Evolutionary conservation across 2,329 filamentous ascomycete genomes (phyloP).

Genomic region (Beauveria rudraprayagi): DNA sequence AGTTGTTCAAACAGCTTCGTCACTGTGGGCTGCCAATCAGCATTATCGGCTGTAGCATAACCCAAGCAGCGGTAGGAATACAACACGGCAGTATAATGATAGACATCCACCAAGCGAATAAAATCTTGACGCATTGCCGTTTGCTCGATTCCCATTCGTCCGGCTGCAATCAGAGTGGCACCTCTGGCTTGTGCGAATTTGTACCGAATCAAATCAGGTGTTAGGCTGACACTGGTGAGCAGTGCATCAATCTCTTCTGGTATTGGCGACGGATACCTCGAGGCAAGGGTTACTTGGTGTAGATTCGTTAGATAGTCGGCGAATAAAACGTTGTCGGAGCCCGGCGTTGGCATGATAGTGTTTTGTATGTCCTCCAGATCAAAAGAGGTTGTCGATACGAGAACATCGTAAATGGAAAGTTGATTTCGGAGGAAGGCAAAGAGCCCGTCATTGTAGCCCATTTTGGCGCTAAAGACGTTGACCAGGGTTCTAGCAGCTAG

Average conservation of each 20-base stretch:
- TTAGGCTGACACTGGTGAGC: conserved; percentile 2
- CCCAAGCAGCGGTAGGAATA: conserved; percentile 22
- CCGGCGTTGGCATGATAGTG: conserved; percentile 16
- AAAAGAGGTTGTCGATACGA: conserved; percentile 22
- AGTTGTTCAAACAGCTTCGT: conserved; percentile 19
- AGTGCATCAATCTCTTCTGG: neutral
- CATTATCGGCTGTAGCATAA: conserved; percentile 10
- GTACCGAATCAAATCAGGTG: neutral
- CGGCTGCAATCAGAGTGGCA: conserved; percentile 21
- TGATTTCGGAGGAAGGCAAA: conserved; percentile 24
- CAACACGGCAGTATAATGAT: conserved; percentile 21
- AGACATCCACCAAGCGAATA: conserved; percentile 21
- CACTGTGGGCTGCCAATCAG: conserved; percentile 14
- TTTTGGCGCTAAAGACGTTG: conserved; percentile 20
- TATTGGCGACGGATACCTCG: conserved; percentile 5
- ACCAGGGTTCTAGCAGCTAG: conserved; percentile 22
- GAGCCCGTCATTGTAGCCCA: conserved; percentile 15
- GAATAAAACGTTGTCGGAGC: conserved; percentile 19
- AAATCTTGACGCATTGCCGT: conserved; percentile 18
- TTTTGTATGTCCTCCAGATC: conserved; percentile 17
- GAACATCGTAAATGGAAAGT: conserved; percentile 21
- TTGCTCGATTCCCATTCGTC: conserved; percentile 16
- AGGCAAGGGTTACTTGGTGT: conserved; percentile 16
- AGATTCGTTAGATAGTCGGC: conserved; percentile 18
- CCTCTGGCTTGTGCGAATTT: conserved; percentile 22